These are phyloP conservation scores for Tetrahymena malaccensis DNA, from an alignment of 73 alveolate species.

Conservation along the genomic window DNA sequence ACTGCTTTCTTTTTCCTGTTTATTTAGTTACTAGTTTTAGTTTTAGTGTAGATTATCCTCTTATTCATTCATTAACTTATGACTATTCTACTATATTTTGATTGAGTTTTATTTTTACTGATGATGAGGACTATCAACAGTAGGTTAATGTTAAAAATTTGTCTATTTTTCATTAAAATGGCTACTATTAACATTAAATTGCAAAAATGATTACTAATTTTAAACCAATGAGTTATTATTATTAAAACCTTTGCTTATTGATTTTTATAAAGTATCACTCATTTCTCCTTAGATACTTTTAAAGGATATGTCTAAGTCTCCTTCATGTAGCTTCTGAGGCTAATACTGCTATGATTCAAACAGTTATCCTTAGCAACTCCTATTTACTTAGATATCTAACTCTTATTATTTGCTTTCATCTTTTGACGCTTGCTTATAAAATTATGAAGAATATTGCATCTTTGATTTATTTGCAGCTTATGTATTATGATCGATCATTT, in stretches of 20 bases:
- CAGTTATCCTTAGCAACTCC: not conserved
- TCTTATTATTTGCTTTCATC: not conserved
- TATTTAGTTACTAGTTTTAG: not conserved
- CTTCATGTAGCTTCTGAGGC: not conserved
- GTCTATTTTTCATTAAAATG: not conserved
- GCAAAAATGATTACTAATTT: not conserved
- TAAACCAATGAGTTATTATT: not conserved
- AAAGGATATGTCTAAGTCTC: not conserved
- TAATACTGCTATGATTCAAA: not conserved
- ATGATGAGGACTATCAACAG: not conserved
- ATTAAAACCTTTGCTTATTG: not conserved
- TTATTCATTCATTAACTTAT: not conserved
- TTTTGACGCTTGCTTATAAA: not conserved
- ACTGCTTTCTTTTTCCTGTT: not conserved
- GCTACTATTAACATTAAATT: not conserved
- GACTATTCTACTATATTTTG: not conserved
- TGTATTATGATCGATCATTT: not conserved
- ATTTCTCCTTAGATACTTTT: not conserved
- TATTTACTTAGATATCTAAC: not conserved
- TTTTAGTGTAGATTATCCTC: too few species aligned
- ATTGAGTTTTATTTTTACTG: too few species aligned
- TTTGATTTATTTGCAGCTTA: not conserved
- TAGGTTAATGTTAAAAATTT: not conserved
- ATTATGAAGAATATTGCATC: not conserved
- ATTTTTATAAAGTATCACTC: not conserved